Conservation (phyloP, 108 stramenopile genomes). For the Asterionellopsis glacialis region DNA sequence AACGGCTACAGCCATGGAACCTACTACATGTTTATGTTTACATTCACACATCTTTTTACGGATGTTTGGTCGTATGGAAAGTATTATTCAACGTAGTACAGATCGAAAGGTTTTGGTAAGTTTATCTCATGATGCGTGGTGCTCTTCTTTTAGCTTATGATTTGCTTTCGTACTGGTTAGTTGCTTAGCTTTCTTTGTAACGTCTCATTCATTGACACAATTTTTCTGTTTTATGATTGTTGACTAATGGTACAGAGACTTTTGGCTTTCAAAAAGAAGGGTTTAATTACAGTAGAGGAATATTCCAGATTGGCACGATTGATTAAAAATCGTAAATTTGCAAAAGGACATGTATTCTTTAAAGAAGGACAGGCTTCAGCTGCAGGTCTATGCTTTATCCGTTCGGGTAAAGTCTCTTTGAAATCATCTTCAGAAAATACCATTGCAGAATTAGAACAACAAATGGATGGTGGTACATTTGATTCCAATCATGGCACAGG, state of each 20-base stretch:
- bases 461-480: too few species aligned
- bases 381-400: slow-evolving; percentile 54
- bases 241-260: background rate
- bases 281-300: background rate
- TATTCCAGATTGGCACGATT: background rate
- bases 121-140: too few species aligned
- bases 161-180: too few species aligned
- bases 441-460: too few species aligned
- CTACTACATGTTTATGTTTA: too few species aligned
- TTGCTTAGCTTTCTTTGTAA: too few species aligned
- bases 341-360: slow-evolving; percentile 34
- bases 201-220: too few species aligned
- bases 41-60: too few species aligned
- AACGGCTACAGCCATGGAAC: slow-evolving; percentile 38
- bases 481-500: background rate
- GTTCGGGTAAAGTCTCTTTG: slow-evolving; percentile 44
- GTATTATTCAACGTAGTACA: background rate
- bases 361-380: slow-evolving; percentile 49
- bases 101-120: background rate
- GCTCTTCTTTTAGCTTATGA: too few species aligned
- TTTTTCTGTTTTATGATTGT: too few species aligned
- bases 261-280: background rate
- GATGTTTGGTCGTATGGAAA: too few species aligned
- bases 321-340: background rate
- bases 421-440: slow-evolving; percentile 1